Conservation (phyloP, 306 rosid genomes). For the Cicer cuneatum region DNA sequence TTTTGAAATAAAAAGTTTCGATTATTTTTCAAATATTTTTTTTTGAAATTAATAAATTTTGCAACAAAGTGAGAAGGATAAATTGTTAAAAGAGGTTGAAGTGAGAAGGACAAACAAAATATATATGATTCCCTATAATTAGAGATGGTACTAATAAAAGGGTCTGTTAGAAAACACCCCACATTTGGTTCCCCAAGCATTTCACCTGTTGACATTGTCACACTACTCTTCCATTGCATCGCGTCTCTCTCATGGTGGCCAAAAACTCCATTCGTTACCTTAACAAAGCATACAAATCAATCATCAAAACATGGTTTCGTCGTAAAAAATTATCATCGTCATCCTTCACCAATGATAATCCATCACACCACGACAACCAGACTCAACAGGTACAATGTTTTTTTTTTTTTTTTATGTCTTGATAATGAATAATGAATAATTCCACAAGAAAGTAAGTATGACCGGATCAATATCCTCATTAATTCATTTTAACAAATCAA, state of each 20-base stretch:
- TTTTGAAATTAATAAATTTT: too few relatives aligned
- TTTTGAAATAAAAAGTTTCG: too few relatives aligned
- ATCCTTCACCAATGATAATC: not conserved
- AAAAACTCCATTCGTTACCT: conserved; percentile 46
- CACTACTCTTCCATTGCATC: conserved; percentile 31
- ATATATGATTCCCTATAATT: not conserved
- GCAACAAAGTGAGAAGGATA: too few relatives aligned
- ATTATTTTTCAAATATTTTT: too few relatives aligned
- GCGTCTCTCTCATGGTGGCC: conserved; percentile 54
- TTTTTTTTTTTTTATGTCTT: too few relatives aligned
- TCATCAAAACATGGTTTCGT: conserved; percentile 54
- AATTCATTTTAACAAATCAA: not conserved
- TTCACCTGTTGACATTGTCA: conserved; percentile 40
- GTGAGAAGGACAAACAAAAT: not conserved
- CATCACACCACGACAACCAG: not conserved
- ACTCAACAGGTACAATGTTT: conserved; percentile 4
- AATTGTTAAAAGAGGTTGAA: too few relatives aligned
- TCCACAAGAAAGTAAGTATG: too few relatives aligned
- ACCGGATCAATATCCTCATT: not conserved
- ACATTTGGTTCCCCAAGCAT: conserved; percentile 33
- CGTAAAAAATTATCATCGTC: conserved; percentile 40
- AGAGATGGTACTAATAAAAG: conserved; percentile 42
- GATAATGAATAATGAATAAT: too few relatives aligned
- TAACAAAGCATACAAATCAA: conserved; percentile 52
- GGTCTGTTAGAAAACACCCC: conserved; percentile 5